Evolutionary conservation across 2,329 filamentous ascomycete species (phyloP).

Genomic region (Alternaria ventricosa): DNA sequence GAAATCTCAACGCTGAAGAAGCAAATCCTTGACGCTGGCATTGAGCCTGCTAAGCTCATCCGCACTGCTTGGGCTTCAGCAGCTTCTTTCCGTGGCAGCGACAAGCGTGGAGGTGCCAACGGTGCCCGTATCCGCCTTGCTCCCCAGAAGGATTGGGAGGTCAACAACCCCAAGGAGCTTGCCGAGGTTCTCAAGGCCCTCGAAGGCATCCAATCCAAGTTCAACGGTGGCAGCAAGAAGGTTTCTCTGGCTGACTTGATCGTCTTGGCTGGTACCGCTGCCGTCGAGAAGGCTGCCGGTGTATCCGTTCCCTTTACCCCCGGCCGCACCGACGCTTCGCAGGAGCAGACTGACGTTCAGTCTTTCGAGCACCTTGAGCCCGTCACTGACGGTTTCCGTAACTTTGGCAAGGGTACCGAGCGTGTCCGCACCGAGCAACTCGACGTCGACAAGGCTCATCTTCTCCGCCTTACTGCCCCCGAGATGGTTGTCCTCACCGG

Average conservation of each 20-base stretch:
- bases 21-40: slow-evolving; percentile 67
- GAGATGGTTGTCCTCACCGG: slow-evolving; percentile 75
- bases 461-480: slow-evolving; percentile 72
- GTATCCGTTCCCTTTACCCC: slow-evolving; percentile 73
- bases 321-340: slow-evolving; percentile 73
- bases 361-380: slow-evolving; percentile 73
- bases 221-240: slow-evolving; percentile 72
- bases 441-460: slow-evolving; percentile 74
- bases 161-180: slow-evolving; percentile 75
- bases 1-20: slow-evolving; percentile 73
- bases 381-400: slow-evolving; percentile 77
- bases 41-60: slow-evolving; percentile 68
- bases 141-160: slow-evolving; percentile 74
- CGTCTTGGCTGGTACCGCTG: slow-evolving; percentile 74
- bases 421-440: slow-evolving; percentile 71
- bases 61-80: slow-evolving; percentile 51
- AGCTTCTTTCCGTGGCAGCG: slow-evolving; percentile 60
- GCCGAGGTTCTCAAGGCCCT: slow-evolving; percentile 66
- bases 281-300: slow-evolving; percentile 73
- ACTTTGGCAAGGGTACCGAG: slow-evolving; percentile 69
- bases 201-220: slow-evolving; percentile 69
- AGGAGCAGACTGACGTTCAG: slow-evolving; percentile 73
- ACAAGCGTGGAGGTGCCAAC: slow-evolving; percentile 85
- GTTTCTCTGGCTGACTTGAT: slow-evolving; percentile 81
- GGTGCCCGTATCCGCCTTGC: slow-evolving; percentile 77